phyloP scores from a whole-genome alignment of 345 rosid species.

The Aquilaria malaccensis region DNA sequence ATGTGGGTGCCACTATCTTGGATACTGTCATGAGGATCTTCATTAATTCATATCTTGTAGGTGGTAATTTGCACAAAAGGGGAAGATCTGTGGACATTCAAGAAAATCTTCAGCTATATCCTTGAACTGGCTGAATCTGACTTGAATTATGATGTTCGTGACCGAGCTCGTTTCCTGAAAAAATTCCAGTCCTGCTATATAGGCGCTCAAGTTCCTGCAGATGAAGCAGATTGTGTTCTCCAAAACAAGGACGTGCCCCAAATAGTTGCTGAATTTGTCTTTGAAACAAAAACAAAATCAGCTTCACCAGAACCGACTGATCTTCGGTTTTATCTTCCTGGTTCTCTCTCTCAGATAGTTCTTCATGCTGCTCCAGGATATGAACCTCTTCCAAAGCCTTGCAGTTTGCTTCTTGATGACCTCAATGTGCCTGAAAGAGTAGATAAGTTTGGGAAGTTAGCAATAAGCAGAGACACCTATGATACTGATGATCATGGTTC shows the following conservation, averaged over 20 bases:
- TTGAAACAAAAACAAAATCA: constrained; percentile 43
- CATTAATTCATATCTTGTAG: constrained; percentile 30
- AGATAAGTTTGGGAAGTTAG: constrained; percentile 22
- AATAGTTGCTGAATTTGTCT: constrained; percentile 50
- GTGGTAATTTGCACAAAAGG: constrained; percentile 42
- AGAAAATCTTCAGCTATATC: constrained; percentile 52
- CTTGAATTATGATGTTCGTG: constrained; percentile 81
- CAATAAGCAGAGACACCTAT: constrained; percentile 16
- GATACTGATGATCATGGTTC: constrained; percentile 34
- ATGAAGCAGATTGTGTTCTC: constrained; percentile 27
- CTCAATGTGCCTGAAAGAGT: constrained; percentile 29
- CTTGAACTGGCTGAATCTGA: constrained; percentile 88
- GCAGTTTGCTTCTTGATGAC: constrained; percentile 48
- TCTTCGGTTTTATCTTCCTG: constrained; percentile 84
- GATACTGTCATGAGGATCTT: background rate
- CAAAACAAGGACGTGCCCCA: constrained; percentile 27
- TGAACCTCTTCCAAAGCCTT: constrained; percentile 96
- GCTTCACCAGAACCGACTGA: constrained; percentile 31
- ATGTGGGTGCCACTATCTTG: too few species aligned
- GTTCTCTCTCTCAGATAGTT: constrained; percentile 93
- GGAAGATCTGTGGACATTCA: constrained; percentile 44
- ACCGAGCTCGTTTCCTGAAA: constrained; percentile 74
- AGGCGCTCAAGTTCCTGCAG: constrained; percentile 30
- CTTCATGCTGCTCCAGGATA: constrained; percentile 99
- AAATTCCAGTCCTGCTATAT: constrained; percentile 39